Conservation (phyloP, 1,139 yeast species). For the Zygosaccharomyces pseudobailii region DNA sequence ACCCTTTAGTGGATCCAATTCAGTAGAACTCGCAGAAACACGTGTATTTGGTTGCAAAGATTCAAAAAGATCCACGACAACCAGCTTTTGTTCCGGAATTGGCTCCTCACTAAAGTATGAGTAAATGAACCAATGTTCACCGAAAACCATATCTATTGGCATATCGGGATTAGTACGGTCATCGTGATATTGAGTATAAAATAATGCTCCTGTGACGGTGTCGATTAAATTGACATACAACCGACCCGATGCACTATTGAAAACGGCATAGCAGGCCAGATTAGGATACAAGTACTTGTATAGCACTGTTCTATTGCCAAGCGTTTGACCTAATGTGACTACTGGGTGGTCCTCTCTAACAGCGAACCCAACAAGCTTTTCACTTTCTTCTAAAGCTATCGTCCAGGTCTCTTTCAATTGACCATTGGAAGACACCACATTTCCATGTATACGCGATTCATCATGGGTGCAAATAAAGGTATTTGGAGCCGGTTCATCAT, state of each 20-base stretch:
- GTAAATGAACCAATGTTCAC: conserved; percentile 82
- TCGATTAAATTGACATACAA: conserved; percentile 57
- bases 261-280: conserved; percentile 51
- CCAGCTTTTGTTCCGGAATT: conserved; percentile 47
- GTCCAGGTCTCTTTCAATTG: conserved; percentile 35
- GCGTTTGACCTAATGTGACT: conserved; percentile 65
- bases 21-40: conserved; percentile 15
- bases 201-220: conserved; percentile 60
- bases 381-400: conserved; percentile 26
- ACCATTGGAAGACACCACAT: conserved; percentile 19
- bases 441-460: conserved; percentile 26
- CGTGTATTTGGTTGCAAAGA: conserved; percentile 48
- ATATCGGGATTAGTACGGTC: conserved; percentile 38
- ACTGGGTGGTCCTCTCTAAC: conserved; percentile 42
- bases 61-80: conserved; percentile 76
- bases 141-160: conserved; percentile 53
- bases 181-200: conserved; percentile 45
- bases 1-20: conserved; percentile 22
- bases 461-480: conserved; percentile 27
- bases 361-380: conserved; percentile 39
- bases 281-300: conserved; percentile 84
- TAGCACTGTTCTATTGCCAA: conserved; percentile 67
- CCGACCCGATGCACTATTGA: conserved; percentile 31
- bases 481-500: background rate
- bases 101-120: conserved; percentile 54